Base-by-base conservation (phyloP, 1,284 basidiomycete species). In the Microbotryum intermedium region DNA sequence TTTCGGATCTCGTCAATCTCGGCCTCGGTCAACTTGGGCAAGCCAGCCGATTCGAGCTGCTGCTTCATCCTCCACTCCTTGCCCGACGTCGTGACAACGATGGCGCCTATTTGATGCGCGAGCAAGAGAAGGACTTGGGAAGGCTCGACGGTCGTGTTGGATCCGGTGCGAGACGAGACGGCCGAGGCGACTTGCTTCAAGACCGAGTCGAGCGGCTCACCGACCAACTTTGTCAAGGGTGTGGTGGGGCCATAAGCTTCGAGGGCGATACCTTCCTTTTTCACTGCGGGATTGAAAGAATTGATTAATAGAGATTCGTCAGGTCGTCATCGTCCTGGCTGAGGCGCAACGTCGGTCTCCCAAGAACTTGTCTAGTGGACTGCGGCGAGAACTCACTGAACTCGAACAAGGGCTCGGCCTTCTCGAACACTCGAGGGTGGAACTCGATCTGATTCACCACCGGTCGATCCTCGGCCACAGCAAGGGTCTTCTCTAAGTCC, bases 391-490 rank as follows among this genome's bases (percentile, higher is more conserved):
- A 16, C 67, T 79, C 74, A 69, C 81, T 77, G 49, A 83, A 76
- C 25, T 79, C 79, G 48, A 84, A 73, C 30, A 85, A 79, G 10
- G 82, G 78, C 65, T 79, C 74, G 34, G 81, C 73, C 7, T 79
- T 78, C 67, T 82, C 80, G 77, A 80, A 84, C 47, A 88, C 76
- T 73, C 90, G 88, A 6, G 89, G 87, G 72, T 92, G 87, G 60
- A 84, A 82, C 72, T 91, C 88, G 58, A 91, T 83, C 82, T 92
- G 90, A 72, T 92, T 91, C 16, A 88, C 82, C 4, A 83, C 82
- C 0, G 57, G 70, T 28, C 50, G 44, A 50, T 69, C 66, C 58
- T 70, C 68, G 39, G 75, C 76, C 28, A 74, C 78, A 39, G 80
- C 78, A 29, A 87, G 71, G 44, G 90, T 76, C 55, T 81, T 80